Evolutionary conservation across 768 basidiomycete genomes (phyloP), one percentile per base, ranked within the genome.

Genomic region (Russula virescens): DNA sequence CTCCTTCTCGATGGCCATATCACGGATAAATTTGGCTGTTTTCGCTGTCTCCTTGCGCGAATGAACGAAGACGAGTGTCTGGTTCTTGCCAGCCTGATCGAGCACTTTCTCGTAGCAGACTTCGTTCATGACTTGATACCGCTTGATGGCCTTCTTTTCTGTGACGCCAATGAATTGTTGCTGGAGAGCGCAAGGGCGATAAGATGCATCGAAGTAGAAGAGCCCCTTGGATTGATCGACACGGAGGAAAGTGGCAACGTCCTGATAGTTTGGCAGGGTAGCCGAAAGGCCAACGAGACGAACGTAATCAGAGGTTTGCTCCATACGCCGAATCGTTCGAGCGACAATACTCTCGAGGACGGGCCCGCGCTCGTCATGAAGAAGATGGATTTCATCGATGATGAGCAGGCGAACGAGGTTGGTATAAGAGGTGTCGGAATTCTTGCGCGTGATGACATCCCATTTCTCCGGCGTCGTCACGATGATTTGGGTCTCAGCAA

Each of bases 401-500:
- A 98, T 98, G 75, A 98, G 84, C 64, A 99, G 85, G 7, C 94
- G 85, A 18, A 98, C 96, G 55, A 98, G 86, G 71, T 97, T 98
- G 51, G 94, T 98, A 74, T 98, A 98, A 66, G 88, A 91, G 21
- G 92, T 94, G 69, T 98, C 97, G 0, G 95, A 96, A 68, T 87
- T 91, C 78, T 99, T 99, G 69, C 97, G 88, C 6, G 96, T 98
- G 72, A 99, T 96, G 70, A 99, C 97, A 68, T 99, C 96, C 93
- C 94, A 99, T 73, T 99, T 98, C 77, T 99, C 97, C 0, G 96
- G 97, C 0, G 97, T 98, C 0, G 95, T 97, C 65, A 98, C 94
- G 73, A 98, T 98, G 71, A 99, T 92, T 71, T 98, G 95, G 0
- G 96, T 97, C 71, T 95, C 94, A 10, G 94, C 77, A 58, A 98